Evolutionary conservation across 2,329 filamentous ascomycete species (phyloP).

Genomic region (Corinectria fuckeliana): DNA sequence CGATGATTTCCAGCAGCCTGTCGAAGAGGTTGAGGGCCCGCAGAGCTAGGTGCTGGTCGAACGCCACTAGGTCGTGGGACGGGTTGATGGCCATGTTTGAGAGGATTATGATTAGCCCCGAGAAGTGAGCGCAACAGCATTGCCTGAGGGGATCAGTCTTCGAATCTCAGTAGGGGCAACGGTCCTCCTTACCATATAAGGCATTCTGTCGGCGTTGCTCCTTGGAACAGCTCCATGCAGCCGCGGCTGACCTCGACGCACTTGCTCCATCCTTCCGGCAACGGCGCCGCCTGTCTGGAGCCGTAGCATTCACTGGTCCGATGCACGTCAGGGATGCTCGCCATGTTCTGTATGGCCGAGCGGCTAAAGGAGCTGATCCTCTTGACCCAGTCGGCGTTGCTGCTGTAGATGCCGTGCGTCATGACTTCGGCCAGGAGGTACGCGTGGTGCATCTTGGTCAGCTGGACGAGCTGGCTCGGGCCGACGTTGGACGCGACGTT

Average conservation of each 20-base stretch:
- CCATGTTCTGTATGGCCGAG: slow-evolving; percentile 34
- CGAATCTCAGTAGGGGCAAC: accelerated
- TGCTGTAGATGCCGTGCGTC: slow-evolving; percentile 49
- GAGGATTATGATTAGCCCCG: slow-evolving; percentile 43
- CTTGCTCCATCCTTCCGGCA: slow-evolving; percentile 42
- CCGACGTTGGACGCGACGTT: slow-evolving; percentile 40
- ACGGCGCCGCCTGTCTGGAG: slow-evolving; percentile 21
- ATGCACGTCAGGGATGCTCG: not conserved
- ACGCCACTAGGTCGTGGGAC: slow-evolving; percentile 28
- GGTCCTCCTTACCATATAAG: slow-evolving; percentile 39
- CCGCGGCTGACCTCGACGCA: slow-evolving; percentile 43
- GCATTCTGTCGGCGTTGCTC: slow-evolving; percentile 40
- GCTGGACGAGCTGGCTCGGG: slow-evolving; percentile 40
- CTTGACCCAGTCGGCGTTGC: slow-evolving; percentile 47
- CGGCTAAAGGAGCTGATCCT: slow-evolving; percentile 39
- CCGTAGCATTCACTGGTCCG: not conserved
- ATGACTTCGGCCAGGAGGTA: slow-evolving; percentile 46
- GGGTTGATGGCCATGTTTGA: slow-evolving; percentile 43
- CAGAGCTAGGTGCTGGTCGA: slow-evolving; percentile 39
- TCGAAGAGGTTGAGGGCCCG: slow-evolving; percentile 40
- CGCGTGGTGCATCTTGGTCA: slow-evolving; percentile 47
- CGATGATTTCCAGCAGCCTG: slow-evolving; percentile 28
- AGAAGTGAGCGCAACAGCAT: slow-evolving; percentile 42
- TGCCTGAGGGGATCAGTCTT: slow-evolving; percentile 29
- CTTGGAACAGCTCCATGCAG: slow-evolving; percentile 43